Evolutionary conservation across 345 rosid genomes (phyloP), one percentile per base, ranked within the genome.

Genomic region (Sapria himalayana): DNA sequence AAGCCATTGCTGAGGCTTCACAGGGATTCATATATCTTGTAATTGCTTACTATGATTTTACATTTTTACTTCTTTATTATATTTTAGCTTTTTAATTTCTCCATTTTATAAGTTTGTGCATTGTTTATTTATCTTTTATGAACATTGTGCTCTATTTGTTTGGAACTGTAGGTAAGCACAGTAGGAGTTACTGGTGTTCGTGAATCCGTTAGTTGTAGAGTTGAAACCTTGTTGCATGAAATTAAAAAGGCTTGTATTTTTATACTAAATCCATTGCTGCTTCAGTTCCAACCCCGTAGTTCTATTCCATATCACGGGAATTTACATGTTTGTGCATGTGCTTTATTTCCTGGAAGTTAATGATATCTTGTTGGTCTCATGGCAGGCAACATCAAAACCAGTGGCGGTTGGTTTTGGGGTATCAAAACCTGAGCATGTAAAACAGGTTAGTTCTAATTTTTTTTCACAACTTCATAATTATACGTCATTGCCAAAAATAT

Each of bases 1-100:
- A 47, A 39, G 69, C 86, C 60, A 89, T 71, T 47, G 98, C 71
- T 23, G 71, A 82, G 62, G 95, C 73, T 43, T 57, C 93, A 11
- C 79, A 84, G 54, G 85, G 93, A 61, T 89, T 77, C 45, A 66
- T 84, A 31, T 70, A 89, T 58, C 95, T 89, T 19, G 92, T 89
- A 65, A 69, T 29, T 8, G 43, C 34, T 29, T 5, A 21, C 29
- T n/a, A n/a, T 14, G 29, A 19, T 9, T 34, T 39, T 7, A 0
- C 19, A 16, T 8, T 14, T 4, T 9, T 8, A 4, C n/a, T 14
- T 16, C 8, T 21, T 24, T 43, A 22, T n/a, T 19, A 7, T 31
- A 29, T 5, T 7, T 37, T 37, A 1, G 3, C 10, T 3, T 10
- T 20, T 33, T n/a, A 9, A 9, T 37, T 20, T 13, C 0, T 23